Evolutionary conservation across 2,329 filamentous ascomycete genomes (phyloP), one percentile per base, ranked within the genome.

Genomic region (Westerdykella sp.): DNA sequence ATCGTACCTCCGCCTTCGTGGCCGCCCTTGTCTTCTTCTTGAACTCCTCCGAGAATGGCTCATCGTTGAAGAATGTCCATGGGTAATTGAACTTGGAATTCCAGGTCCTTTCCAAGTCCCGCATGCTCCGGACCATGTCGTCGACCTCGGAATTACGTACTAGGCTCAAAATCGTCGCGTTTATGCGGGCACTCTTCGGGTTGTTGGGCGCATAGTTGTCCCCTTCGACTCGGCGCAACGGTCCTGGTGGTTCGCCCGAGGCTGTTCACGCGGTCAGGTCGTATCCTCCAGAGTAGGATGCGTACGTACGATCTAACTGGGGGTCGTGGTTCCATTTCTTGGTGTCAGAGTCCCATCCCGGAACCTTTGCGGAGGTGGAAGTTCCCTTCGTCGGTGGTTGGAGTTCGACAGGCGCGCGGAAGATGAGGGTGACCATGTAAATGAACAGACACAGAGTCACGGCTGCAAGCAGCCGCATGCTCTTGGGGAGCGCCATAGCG

Each of bases 81-180:
- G 93, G 93, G 64, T 98, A 98, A 73, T 98, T 98, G 79, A 97
- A 98, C 65, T 98, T 98, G 75, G 81, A 76, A 62, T 98, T 98
- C 89, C 90, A 98, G 1, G 91, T 97, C 53, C 85, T 75, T 71
- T 98, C 93, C 47, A 98, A 76, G 62, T 98, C 91, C 43, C 71
- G 70, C 87, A 98, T 98, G 21, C 89, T 88, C 62, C 84, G 79
- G 21, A 97, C 73, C 74, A 98, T 85, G 37, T 84, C 86, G 16
- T 81, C 71, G 22, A 96, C 72, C 73, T 98, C 93, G 63, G 87
- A 82, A 62, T 98, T 98, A 48, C 93, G 84, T 43, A 98, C 93
- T 31, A 98, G 79, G 16, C 89, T 85, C 53, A 98, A 77, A 44
- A 98, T 76, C 4, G 93, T 97, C 46, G 93, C 93, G 67, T 95